phyloP scores from a whole-genome alignment of 2,329 filamentous ascomycete species.

The Acrocalymma vagum region DNA sequence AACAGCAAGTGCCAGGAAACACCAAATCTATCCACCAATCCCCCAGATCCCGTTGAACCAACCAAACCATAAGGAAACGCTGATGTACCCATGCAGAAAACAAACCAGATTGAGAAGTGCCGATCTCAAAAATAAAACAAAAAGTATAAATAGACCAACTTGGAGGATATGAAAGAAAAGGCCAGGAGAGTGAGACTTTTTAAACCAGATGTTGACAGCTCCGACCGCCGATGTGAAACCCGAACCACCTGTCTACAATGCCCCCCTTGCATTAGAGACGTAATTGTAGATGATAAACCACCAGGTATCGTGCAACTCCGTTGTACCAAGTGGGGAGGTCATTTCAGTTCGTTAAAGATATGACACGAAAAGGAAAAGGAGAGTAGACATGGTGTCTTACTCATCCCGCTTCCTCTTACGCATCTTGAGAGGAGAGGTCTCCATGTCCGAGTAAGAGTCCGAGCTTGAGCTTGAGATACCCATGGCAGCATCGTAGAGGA shows the following conservation, averaged over 20 bases:
- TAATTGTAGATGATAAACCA: constrained; percentile 38
- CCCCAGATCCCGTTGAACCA: constrained; percentile 18
- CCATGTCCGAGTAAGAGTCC: constrained; percentile 47
- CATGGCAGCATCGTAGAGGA: constrained; percentile 49
- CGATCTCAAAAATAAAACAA: constrained; percentile 24
- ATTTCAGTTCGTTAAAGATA: constrained; percentile 44
- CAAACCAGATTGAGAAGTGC: constrained; percentile 27
- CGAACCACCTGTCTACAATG: constrained; percentile 41
- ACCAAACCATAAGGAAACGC: constrained; percentile 19
- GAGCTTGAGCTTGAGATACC: constrained; percentile 46
- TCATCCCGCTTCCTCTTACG: constrained; percentile 82
- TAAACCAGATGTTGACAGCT: constrained; percentile 20
- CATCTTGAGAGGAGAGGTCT: constrained; percentile 57
- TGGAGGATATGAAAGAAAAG: constrained; percentile 22
- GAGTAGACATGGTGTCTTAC: constrained; percentile 42
- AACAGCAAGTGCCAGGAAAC: constrained; percentile 29
- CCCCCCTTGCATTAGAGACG: constrained; percentile 41
- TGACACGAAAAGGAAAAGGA: constrained; percentile 29
- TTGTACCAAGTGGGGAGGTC: constrained; percentile 40
- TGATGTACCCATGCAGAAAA: constrained; percentile 32
- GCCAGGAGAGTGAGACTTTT: constrained; percentile 37
- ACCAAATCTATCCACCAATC: constrained; percentile 35
- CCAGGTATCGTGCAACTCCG: constrained; percentile 34
- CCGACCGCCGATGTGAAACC: constrained; percentile 31
- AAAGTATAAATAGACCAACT: constrained; percentile 22